Evolutionary conservation across 2,329 filamentous ascomycete genomes (phyloP), one percentile per base, ranked within the genome.

Genomic region (Penicillium sclerotiorum): DNA sequence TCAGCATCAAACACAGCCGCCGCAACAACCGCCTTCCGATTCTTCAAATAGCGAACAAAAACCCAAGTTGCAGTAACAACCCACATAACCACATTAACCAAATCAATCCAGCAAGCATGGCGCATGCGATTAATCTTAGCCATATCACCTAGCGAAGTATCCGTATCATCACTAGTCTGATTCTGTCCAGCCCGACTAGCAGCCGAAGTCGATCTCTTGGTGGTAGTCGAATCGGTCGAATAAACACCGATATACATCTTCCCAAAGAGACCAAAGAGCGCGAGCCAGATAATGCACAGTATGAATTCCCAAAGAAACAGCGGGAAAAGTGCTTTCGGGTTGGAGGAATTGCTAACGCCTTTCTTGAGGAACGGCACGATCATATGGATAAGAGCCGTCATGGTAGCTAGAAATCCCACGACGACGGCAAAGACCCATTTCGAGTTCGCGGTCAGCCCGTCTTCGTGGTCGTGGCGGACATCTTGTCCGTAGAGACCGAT

Each of bases 381-480:
- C 46, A 85, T 75, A 71, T 88, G 90, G 37, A 89, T 64, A 7
- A 87, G 51, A 6, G 83, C 78, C 0, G 87, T 89, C 36, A 86
- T 60, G 18, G 85, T 83, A 0, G 84, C 83, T 35, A 94, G 71
- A 6, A 78, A 80, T 21, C 81, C 88, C 9, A 88, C 82, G 3
- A 89, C 81, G 45, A 86, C 82, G 1, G 90, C 91, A 71, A 86
- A 96, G 40, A 90, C 85, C 88, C 88, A 94, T 81, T 85, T 87
- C 2, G 82, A 77, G 63, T 89, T 81, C 2, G 82, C 79, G 33
- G 74, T 75, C 46, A 77, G 66, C 4, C 75, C 66, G 15, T 81
- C 72, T 30, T 74, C 67, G 1, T 83, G 58, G 23, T 65, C 56
- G 25, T 57, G 35, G 21, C 50, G 58, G 9, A 94, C 73, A 64